phyloP scores from a whole-genome alignment of 129 eudicot genomes.

The Centella asiatica region DNA sequence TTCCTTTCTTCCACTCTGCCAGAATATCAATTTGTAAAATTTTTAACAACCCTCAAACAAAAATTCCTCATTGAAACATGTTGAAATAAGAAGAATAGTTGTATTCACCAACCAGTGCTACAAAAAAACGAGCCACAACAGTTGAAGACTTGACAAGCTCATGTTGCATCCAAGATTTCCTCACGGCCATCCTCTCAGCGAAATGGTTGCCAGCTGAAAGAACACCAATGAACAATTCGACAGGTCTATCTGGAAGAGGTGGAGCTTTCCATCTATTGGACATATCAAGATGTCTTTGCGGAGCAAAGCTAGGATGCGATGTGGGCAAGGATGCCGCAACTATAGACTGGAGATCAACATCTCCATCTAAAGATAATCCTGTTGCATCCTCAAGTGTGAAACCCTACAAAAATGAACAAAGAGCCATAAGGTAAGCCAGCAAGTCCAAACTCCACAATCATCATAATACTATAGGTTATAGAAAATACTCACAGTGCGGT shows the following conservation, averaged over 20 bases:
- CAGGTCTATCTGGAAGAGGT: constrained; percentile 50
- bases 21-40: neutral
- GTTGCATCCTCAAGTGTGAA: constrained; percentile 91
- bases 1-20: constrained; percentile 69
- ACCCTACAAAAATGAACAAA: constrained; percentile 35
- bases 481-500: constrained; percentile 59
- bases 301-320: constrained; percentile 82
- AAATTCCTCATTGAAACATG: too few species aligned
- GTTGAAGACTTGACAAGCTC: constrained; percentile 49
- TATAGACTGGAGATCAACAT: constrained; percentile 55
- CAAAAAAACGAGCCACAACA: constrained; percentile 86
- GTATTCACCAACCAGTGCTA: constrained; percentile 60
- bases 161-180: constrained; percentile 98
- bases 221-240: constrained; percentile 65
- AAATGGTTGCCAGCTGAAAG: constrained; percentile 96
- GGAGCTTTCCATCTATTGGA: constrained; percentile 68
- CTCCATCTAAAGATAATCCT: constrained; percentile 63
- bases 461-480: neutral
- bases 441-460: neutral
- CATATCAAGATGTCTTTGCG: constrained; percentile 69
- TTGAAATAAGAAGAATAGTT: neutral
- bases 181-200: constrained; percentile 96
- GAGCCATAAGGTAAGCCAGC: neutral
- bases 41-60: neutral
- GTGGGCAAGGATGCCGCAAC: constrained; percentile 87